Conservation (phyloP, 345 rosid genomes). For the Abelmoschus esculentus region DNA sequence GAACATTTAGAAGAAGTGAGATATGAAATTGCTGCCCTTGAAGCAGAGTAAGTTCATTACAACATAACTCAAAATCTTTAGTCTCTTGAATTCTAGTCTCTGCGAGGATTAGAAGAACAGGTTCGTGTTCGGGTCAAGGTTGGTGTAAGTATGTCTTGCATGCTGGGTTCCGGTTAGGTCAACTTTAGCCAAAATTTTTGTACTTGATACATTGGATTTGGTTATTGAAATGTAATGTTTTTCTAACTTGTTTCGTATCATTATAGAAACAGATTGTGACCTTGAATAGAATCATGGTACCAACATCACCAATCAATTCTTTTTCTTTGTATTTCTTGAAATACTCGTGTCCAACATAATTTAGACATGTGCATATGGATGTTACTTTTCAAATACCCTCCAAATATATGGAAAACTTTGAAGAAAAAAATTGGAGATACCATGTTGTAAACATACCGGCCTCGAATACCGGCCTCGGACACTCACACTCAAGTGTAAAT, state of each 20-base stretch:
- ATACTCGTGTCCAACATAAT: background rate
- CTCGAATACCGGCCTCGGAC: background rate
- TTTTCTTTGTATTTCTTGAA: background rate
- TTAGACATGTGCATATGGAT: background rate
- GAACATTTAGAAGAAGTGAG: conserved; percentile 75
- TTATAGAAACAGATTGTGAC: too few species aligned
- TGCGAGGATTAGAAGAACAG: background rate
- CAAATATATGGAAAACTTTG: background rate
- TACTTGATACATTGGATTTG: too few species aligned
- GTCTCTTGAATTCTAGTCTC: background rate
- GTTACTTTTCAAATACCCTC: background rate
- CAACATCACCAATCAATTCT: too few species aligned
- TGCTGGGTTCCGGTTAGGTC: background rate
- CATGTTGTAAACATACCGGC: background rate
- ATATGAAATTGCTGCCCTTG: conserved; percentile 72
- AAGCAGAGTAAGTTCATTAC: conserved; percentile 21
- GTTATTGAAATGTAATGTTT: too few species aligned
- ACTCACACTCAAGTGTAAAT: background rate
- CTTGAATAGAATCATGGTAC: too few species aligned
- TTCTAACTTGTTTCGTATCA: too few species aligned
- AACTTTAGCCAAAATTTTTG: background rate
- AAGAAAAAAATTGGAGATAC: background rate
- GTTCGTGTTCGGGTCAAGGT: background rate
- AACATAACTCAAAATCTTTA: background rate
- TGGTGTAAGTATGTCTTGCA: background rate